A percentile compares a stretch with the other conserved stretches of the same genome.
Evolutionary conservation across 1,284 basidiomycete genomes (phyloP).

Genomic region (Apiotrichum siamense): DNA sequence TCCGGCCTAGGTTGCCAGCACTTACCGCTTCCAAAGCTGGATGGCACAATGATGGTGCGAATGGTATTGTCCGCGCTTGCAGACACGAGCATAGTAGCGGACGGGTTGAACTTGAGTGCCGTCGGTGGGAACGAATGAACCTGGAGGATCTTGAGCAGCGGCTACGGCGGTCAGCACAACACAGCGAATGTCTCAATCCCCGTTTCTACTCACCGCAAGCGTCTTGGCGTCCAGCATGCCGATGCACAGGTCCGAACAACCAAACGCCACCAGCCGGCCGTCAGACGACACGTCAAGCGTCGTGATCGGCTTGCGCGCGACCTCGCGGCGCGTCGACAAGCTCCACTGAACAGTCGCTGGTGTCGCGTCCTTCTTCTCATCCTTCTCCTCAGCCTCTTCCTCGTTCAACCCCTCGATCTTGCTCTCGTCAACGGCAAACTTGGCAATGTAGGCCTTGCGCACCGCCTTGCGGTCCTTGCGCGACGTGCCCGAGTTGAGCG

Average conservation of each 20-base stretch:
- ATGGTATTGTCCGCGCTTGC: conserved; percentile 88
- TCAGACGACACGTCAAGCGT: conserved; percentile 84
- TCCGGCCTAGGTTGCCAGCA: conserved; percentile 7
- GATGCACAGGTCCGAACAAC: conserved; percentile 79
- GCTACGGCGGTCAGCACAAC: conserved; percentile 51
- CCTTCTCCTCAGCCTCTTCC: conserved; percentile 14
- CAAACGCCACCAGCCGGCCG: conserved; percentile 76
- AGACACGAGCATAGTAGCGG: conserved; percentile 74
- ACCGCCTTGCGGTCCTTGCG: conserved; percentile 20
- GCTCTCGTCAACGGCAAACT: conserved; percentile 37
- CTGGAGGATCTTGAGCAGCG: conserved; percentile 77
- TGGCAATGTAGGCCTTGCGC: conserved; percentile 38
- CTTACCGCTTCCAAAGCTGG: conserved; percentile 41
- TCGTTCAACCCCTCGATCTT: conserved; percentile 31
- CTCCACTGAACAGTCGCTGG: conserved; percentile 38
- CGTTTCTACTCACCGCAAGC: conserved; percentile 67
- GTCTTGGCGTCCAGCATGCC: conserved; percentile 76
- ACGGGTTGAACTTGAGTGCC: conserved; percentile 77
- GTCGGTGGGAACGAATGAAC: conserved; percentile 95
- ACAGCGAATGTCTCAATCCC: conserved; percentile 29
- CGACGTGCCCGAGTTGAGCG: conserved; percentile 59
- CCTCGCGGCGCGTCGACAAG: conserved; percentile 43
- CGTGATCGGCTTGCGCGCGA: conserved; percentile 72
- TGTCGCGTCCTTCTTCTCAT: neutral
- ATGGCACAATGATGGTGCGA: conserved; percentile 70